Evolutionary conservation across 2,329 filamentous ascomycete genomes (phyloP).

Genomic region (Zymoseptoria pseudotritici): DNA sequence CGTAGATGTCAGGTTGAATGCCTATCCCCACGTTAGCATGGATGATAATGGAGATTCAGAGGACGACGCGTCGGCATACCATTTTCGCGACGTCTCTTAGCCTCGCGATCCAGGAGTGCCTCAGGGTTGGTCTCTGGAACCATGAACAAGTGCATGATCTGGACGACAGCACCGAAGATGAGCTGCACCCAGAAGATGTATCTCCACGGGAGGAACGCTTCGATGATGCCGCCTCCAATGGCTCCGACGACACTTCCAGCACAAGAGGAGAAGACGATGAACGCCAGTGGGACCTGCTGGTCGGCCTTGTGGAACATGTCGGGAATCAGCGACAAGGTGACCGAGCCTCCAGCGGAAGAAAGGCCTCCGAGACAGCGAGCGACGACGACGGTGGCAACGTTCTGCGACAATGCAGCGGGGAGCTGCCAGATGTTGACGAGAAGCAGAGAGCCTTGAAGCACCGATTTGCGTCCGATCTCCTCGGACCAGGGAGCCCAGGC

Average conservation of each 20-base stretch:
- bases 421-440: slow-evolving; percentile 73
- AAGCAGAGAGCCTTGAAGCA: slow-evolving; percentile 65
- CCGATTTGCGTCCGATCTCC: slow-evolving; percentile 68
- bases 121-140: slow-evolving; percentile 74
- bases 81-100: slow-evolving; percentile 57
- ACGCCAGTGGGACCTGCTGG: slow-evolving; percentile 54
- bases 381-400: slow-evolving; percentile 37
- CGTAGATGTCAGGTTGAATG: slow-evolving; percentile 51
- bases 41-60: not conserved
- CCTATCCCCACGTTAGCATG: slow-evolving; percentile 19
- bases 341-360: slow-evolving; percentile 51
- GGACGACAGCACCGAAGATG: slow-evolving; percentile 65
- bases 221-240: slow-evolving; percentile 27
- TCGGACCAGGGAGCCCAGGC: slow-evolving; percentile 85
- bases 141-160: slow-evolving; percentile 44
- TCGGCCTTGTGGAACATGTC: slow-evolving; percentile 53
- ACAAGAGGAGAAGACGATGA: slow-evolving; percentile 36
- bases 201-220: slow-evolving; percentile 52
- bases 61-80: not conserved
- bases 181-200: slow-evolving; percentile 83
- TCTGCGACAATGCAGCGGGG: slow-evolving; percentile 42
- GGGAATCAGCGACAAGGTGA: slow-evolving; percentile 58
- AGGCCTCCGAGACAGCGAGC: slow-evolving; percentile 45
- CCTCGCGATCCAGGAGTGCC: slow-evolving; percentile 67
- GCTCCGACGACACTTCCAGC: slow-evolving; percentile 28